Evolutionary conservation across 805 yeast genomes (phyloP).

Genomic region (Candida mattraensis): DNA sequence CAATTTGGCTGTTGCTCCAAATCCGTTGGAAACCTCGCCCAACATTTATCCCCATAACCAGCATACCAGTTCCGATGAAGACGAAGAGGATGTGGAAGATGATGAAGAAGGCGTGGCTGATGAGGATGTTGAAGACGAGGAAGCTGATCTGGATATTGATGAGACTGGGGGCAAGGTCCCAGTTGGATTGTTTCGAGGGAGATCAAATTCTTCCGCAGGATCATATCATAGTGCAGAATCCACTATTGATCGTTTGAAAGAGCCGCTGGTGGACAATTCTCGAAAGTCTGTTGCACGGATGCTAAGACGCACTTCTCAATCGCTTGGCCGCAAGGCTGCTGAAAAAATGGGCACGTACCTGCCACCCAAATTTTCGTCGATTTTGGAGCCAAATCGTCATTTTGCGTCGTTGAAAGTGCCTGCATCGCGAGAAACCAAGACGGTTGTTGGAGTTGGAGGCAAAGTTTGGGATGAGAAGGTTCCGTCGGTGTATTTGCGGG

Average conservation of each 20-base stretch:
- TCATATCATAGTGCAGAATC: slow-evolving; percentile 30
- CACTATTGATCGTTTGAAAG: slow-evolving; percentile 33
- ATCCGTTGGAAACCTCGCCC: slow-evolving; percentile 22
- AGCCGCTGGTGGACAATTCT: slow-evolving; percentile 70
- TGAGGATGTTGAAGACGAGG: slow-evolving; percentile 26
- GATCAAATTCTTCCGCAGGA: slow-evolving; percentile 28
- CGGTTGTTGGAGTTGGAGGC: slow-evolving; percentile 49
- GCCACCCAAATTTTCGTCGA: slow-evolving; percentile 81
- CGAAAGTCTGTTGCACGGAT: slow-evolving; percentile 73
- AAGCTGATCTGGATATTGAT: slow-evolving; percentile 17
- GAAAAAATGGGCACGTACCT: slow-evolving; percentile 86
- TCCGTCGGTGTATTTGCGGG: slow-evolving; percentile 23
- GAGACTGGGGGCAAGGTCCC: slow-evolving; percentile 19
- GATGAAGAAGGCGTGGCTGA: slow-evolving; percentile 28
- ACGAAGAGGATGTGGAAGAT: slow-evolving; percentile 35
- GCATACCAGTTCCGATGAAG: slow-evolving; percentile 35
- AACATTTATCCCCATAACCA: slow-evolving; percentile 23
- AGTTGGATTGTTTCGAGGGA: slow-evolving; percentile 14
- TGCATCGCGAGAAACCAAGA: slow-evolving; percentile 42
- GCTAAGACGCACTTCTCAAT: slow-evolving; percentile 75
- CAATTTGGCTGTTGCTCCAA: slow-evolving; percentile 16
- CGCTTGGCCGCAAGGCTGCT: slow-evolving; percentile 76
- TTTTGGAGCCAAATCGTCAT: slow-evolving; percentile 88
- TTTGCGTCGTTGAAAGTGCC: slow-evolving; percentile 72
- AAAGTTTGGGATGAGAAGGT: slow-evolving; percentile 27